These are phyloP conservation scores for Aspergillus bertholletiae DNA, from an alignment of 495 filamentous ascomycete species.

Conservation along the genomic window DNA sequence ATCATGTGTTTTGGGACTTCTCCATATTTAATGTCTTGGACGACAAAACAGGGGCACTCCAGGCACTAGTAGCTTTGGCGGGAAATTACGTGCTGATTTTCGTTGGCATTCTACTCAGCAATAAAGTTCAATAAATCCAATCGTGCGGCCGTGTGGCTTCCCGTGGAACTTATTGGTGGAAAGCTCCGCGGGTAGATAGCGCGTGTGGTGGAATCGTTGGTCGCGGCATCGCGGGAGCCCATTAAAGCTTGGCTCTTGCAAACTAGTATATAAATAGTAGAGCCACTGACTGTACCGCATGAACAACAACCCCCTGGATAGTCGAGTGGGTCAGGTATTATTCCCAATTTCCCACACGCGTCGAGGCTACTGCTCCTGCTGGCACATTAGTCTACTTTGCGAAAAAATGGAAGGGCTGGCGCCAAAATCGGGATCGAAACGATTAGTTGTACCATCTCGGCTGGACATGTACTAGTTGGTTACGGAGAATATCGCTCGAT, in stretches of 20 bases:
- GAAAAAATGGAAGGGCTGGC: too few relatives aligned
- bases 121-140: background rate
- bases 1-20: too few relatives aligned
- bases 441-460: too few relatives aligned
- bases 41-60: background rate
- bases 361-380: background rate
- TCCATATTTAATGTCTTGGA: background rate
- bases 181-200: background rate
- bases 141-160: background rate
- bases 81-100: background rate
- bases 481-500: too few relatives aligned
- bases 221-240: background rate
- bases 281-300: background rate
- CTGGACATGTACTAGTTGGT: too few relatives aligned
- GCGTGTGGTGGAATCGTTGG: background rate
- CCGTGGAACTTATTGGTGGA: background rate
- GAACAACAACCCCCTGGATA: background rate
- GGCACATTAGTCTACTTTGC: too few relatives aligned
- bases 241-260: conserved; percentile 1
- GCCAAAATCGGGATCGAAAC: too few relatives aligned
- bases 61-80: too few relatives aligned
- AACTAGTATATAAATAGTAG: background rate
- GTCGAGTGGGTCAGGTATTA: background rate
- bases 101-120: background rate
- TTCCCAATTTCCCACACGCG: background rate